These are phyloP conservation scores for Hymenoscyphus repandus DNA, from an alignment of 2,329 filamentous ascomycete genomes.

Conservation along the genomic window DNA sequence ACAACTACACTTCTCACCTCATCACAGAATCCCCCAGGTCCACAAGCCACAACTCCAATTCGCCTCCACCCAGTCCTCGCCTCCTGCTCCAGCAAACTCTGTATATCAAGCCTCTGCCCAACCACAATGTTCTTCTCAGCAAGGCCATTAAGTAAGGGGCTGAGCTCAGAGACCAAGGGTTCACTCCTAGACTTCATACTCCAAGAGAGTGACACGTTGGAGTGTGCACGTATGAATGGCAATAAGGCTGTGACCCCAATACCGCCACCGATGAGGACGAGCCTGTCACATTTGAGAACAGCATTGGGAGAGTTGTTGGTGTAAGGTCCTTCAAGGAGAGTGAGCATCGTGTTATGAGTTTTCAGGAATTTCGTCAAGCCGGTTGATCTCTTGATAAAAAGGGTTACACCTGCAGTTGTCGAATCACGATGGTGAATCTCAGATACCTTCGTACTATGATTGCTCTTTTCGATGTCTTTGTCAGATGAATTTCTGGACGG, in stretches of 20 bases:
- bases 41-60: constrained; percentile 5
- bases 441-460: no score
- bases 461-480: no score
- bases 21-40: constrained; percentile 36
- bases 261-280: constrained; percentile 43
- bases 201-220: constrained; percentile 35
- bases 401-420: neutral
- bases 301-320: constrained; percentile 24
- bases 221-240: constrained; percentile 30
- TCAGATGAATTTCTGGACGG: no score
- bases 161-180: constrained; percentile 31
- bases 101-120: constrained; percentile 33
- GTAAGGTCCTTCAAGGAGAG: constrained; percentile 38
- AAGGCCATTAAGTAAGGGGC: constrained; percentile 19
- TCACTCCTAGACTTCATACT: constrained; percentile 27
- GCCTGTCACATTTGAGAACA: constrained; percentile 30
- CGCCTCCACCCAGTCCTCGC: constrained; percentile 16
- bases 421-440: no score
- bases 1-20: constrained; percentile 33
- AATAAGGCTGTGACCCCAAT: constrained; percentile 43
- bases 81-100: constrained; percentile 30
- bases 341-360: constrained; percentile 26
- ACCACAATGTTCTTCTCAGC: constrained; percentile 34
- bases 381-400: constrained; percentile 33
- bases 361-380: constrained; percentile 34